Evolutionary conservation across 345 rosid genomes (phyloP).

Genomic region (Linum lewisii): DNA sequence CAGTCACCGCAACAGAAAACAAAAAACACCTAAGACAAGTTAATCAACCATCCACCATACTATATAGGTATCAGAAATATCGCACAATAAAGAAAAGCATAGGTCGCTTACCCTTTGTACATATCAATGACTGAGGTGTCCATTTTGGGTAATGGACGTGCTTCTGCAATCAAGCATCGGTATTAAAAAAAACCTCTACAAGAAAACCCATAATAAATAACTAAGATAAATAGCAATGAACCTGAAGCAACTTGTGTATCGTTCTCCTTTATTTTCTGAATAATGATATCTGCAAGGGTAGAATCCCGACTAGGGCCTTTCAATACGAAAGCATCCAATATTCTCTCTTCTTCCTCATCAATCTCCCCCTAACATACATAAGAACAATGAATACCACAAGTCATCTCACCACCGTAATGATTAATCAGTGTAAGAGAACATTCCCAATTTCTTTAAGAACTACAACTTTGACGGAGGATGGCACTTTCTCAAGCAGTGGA

Average conservation of each 20-base stretch:
- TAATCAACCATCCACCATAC: not conserved
- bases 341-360: slow-evolving; percentile 69
- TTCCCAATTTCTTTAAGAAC: no score
- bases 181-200: not conserved
- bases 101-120: slow-evolving; percentile 51
- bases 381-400: not conserved
- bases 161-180: slow-evolving; percentile 35
- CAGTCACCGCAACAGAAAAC: not conserved
- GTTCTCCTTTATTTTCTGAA: slow-evolving; percentile 49
- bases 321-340: slow-evolving; percentile 65
- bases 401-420: not conserved
- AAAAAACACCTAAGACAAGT: not conserved
- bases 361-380: slow-evolving; percentile 50
- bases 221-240: slow-evolving; percentile 9
- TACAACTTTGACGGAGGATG: no score
- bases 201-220: not conserved
- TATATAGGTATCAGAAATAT: not conserved
- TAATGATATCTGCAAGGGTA: slow-evolving; percentile 74
- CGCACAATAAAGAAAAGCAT: not conserved
- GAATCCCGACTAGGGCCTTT: slow-evolving; percentile 57
- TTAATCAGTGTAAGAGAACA: not conserved
- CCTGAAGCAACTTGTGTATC: slow-evolving; percentile 58
- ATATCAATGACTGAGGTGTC: slow-evolving; percentile 52
- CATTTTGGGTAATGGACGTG: slow-evolving; percentile 56
- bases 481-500: no score